phyloP scores from a whole-genome alignment of 495 filamentous ascomycete species.

The Monascus purpureus region DNA sequence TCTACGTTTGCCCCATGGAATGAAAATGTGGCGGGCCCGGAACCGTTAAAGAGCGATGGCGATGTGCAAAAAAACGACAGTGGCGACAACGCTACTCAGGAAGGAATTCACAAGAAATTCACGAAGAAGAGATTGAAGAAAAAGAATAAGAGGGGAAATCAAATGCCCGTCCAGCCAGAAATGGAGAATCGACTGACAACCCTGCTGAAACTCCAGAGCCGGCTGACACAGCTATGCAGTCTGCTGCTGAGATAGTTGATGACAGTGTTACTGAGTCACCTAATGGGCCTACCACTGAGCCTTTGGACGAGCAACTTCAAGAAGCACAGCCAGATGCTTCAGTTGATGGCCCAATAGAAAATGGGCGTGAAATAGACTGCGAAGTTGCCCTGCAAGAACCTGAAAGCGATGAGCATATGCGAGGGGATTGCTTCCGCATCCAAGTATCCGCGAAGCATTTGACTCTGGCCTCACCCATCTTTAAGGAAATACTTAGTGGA shows the following conservation, averaged over 20 bases:
- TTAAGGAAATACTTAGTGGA: slow-evolving; percentile 19
- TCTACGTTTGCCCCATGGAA: slow-evolving; percentile 1
- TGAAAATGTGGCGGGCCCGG: too few relatives aligned
- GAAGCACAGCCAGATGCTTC: background rate
- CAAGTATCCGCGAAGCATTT: slow-evolving; percentile 41
- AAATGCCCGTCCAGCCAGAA: too few relatives aligned
- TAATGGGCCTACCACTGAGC: background rate
- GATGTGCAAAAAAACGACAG: background rate
- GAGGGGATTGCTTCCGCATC: slow-evolving; percentile 6
- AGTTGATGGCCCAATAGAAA: background rate
- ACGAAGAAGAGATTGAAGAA: too few relatives aligned
- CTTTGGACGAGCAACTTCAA: background rate
- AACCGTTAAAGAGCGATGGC: background rate
- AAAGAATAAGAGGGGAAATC: too few relatives aligned
- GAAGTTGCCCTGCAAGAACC: background rate
- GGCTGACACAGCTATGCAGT: background rate
- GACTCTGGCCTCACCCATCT: slow-evolving; percentile 30
- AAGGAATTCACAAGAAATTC: too few relatives aligned
- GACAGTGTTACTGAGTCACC: background rate
- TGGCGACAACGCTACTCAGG: background rate
- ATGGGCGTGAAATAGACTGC: background rate
- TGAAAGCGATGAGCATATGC: background rate
- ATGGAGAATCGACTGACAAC: too few relatives aligned
- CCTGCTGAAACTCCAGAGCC: too few relatives aligned
- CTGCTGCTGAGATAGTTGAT: background rate